Evolutionary conservation across 192 early-diverging fungal species (phyloP).

Genomic region (Geranomyces michiganensis): DNA sequence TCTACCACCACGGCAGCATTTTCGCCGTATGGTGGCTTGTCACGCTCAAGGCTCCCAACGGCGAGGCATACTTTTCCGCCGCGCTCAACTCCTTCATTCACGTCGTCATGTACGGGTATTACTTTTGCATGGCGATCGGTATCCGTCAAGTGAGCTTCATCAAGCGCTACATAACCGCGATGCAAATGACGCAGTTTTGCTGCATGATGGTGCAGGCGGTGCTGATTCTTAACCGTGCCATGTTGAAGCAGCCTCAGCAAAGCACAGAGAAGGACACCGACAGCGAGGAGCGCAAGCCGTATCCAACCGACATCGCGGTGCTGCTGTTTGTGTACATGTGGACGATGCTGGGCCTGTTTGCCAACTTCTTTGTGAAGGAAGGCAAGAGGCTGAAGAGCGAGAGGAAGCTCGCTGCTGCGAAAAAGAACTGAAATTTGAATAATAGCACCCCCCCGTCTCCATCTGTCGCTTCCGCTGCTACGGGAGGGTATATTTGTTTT

Average conservation of each 20-base stretch:
- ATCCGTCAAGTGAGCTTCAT: slow-evolving; percentile 61
- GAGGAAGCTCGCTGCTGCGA: neutral
- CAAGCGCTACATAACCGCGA: slow-evolving; percentile 64
- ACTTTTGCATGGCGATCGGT: slow-evolving; percentile 54
- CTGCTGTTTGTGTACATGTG: slow-evolving; percentile 69
- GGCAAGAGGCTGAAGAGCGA: slow-evolving; percentile 38
- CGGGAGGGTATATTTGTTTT: too few species aligned
- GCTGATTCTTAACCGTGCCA: slow-evolving; percentile 37
- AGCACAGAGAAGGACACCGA: neutral
- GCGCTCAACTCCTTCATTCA: slow-evolving; percentile 65
- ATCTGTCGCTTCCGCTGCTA: too few species aligned
- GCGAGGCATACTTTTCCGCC: slow-evolving; percentile 61
- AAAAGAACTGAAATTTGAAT: too few species aligned
- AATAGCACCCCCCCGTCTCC: too few species aligned
- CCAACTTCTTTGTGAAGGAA: slow-evolving; percentile 62
- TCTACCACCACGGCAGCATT: slow-evolving; percentile 70
- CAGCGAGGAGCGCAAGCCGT: slow-evolving; percentile 29
- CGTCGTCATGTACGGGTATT: slow-evolving; percentile 73
- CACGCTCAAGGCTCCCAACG: slow-evolving; percentile 56
- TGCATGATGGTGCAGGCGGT: slow-evolving; percentile 60
- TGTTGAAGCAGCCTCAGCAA: neutral
- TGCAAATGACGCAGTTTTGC: slow-evolving; percentile 71
- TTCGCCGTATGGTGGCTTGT: slow-evolving; percentile 68
- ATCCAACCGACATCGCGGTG: slow-evolving; percentile 52
- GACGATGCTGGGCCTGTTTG: slow-evolving; percentile 67